Evolutionary conservation across 768 basidiomycete species (phyloP).

Genomic region (Lentinus tigrinus): DNA sequence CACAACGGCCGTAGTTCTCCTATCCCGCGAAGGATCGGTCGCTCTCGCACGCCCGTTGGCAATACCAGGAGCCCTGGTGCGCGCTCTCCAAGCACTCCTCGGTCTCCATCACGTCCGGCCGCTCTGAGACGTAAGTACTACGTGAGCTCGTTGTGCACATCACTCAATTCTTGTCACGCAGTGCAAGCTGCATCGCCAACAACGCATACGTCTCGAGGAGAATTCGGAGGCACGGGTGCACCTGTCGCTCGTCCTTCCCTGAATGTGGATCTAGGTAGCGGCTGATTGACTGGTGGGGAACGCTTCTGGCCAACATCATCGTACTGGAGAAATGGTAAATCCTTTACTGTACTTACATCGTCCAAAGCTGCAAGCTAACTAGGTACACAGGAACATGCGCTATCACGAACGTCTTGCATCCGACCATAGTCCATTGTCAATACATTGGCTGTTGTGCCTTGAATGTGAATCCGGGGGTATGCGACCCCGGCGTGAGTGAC

Average conservation of each 20-base stretch:
- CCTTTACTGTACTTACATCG: too few relatives aligned
- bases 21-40: neutral
- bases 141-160: neutral
- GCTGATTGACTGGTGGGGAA: too few relatives aligned
- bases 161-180: neutral
- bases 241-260: neutral
- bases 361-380: too few relatives aligned
- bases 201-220: neutral
- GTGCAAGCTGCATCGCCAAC: neutral
- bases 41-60: neutral
- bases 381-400: too few relatives aligned
- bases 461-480: too few relatives aligned
- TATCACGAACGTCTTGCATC: too few relatives aligned
- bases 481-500: too few relatives aligned
- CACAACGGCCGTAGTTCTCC: neutral
- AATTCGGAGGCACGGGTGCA: neutral
- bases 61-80: neutral
- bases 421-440: too few relatives aligned
- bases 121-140: neutral
- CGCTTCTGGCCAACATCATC: too few relatives aligned
- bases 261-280: neutral
- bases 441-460: too few relatives aligned
- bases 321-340: too few relatives aligned
- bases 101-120: neutral
- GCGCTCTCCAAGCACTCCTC: neutral